Base-by-base conservation (phyloP, 75 land plant genomes). In the Picea sitchensis region DNA sequence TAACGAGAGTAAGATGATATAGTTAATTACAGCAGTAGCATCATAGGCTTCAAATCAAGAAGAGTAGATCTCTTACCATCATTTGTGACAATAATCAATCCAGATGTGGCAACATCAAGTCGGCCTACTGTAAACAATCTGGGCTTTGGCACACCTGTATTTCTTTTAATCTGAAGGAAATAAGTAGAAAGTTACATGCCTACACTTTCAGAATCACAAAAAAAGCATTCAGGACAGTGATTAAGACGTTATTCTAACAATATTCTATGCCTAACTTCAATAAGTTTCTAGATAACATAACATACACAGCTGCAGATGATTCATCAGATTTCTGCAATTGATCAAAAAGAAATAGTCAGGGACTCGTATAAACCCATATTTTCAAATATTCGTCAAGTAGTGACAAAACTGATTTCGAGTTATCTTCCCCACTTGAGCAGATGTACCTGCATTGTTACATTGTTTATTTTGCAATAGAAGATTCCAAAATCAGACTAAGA, bases 101-200 rank as follows among this genome's bases (percentile, higher is more conserved):
- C 99, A 77, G 96, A 89, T n/a, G 99, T 98, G 30, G 94, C 96
- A 90, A 98, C 99, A 90, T 98, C 99, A 62, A 98, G 91, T 7
- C 99, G 92, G 36, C 99, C 99, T 59, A 98, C 99, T 67, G 99
- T 98, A 58, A 95, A 98, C 23, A 98, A 77, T 58, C 99, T 84
- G 58, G 98, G 99, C 83, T 88, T 91, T 77, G 85, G 92, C 51
- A 84, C 11, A 68, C 96, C 96, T 26, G 92, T 90, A 86, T 95
- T 87, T 41, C 79, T 84, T 83, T 88, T 86, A 63, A 78, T 86
- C 99, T 98, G 88, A 15, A 78, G 79, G 18, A 26, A 80, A 76
- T 34, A 65, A 26, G 30, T 14, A 63, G 64, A 38, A 38, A 68
- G 72, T 15, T 68, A 68, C 17, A 7, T 68, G 72, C 20, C 5